Conservation (phyloP, 495 filamentous ascomycete genomes). For the Friedmanniomyces simplex region DNA sequence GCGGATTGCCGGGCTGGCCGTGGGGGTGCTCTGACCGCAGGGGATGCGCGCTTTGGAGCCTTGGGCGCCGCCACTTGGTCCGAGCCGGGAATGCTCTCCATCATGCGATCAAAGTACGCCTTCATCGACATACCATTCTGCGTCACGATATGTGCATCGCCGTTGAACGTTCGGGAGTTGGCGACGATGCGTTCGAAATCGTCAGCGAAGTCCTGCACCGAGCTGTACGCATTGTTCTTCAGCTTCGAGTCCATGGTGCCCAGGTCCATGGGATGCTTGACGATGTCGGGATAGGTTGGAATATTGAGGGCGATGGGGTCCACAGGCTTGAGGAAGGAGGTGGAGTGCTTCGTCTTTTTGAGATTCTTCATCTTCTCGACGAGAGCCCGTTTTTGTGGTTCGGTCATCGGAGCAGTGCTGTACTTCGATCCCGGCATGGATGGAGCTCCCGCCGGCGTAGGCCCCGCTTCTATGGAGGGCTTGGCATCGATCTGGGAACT, state of each 20-base stretch:
- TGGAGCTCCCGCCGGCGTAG: conserved; percentile 5
- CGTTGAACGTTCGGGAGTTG: conserved; percentile 77
- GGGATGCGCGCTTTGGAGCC: conserved; percentile 50
- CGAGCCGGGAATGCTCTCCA: conserved; percentile 37
- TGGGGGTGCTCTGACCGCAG: conserved; percentile 28
- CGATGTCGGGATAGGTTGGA: conserved; percentile 57
- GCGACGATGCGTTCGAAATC: conserved; percentile 67
- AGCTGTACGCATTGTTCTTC: conserved; percentile 53
- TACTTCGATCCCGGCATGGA: conserved; percentile 48
- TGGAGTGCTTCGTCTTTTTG: conserved; percentile 70
- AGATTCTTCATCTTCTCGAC: conserved; percentile 51
- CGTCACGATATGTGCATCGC: conserved; percentile 59
- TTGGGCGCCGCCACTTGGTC: conserved; percentile 42
- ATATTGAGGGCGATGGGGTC: conserved; percentile 55
- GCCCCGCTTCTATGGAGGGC: conserved; percentile 1
- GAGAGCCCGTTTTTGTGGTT: conserved; percentile 47
- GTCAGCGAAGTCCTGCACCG: conserved; percentile 51
- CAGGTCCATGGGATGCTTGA: conserved; percentile 75
- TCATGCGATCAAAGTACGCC: conserved; percentile 50
- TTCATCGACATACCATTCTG: conserved; percentile 50
- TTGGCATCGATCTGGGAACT: not conserved
- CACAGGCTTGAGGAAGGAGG: conserved; percentile 65
- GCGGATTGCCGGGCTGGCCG: conserved; percentile 39
- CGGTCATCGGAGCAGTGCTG: conserved; percentile 38
- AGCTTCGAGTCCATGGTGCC: conserved; percentile 69